Conservation (phyloP, 805 yeast species). For the Zygoascus biomembranicola region DNA sequence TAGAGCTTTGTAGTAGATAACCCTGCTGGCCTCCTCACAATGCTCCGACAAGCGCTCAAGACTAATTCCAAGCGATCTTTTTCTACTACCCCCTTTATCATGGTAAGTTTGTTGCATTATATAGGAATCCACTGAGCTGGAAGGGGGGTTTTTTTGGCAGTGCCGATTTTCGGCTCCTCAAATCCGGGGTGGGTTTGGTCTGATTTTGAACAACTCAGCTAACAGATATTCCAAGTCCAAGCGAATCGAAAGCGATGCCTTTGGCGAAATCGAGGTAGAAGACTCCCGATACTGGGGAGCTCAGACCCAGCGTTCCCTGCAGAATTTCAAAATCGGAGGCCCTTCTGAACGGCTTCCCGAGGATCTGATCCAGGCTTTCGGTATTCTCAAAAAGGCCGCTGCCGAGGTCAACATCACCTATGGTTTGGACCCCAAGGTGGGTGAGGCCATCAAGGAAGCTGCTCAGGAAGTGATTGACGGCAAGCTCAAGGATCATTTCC, state of each 20-base stretch:
- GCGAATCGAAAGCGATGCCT: constrained; percentile 90
- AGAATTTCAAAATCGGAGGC: constrained; percentile 95
- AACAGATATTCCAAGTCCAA: constrained; percentile 13
- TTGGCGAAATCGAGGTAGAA: constrained; percentile 92
- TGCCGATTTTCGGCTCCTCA: no score
- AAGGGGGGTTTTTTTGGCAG: no score
- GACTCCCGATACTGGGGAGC: constrained; percentile 93
- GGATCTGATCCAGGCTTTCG: constrained; percentile 87
- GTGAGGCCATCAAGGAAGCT: constrained; percentile 82
- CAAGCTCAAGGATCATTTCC: constrained; percentile 88
- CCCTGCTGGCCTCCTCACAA: background rate
- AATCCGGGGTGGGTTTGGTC: no score
- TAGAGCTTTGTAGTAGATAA: no score
- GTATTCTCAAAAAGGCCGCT: constrained; percentile 87
- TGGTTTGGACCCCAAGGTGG: constrained; percentile 81
- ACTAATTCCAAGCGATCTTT: background rate
- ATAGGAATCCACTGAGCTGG: no score
- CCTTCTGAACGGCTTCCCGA: constrained; percentile 82
- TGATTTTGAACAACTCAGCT: background rate
- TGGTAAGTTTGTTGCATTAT: background rate
- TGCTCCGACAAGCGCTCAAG: background rate
- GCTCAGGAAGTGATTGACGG: constrained; percentile 95
- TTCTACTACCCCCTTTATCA: background rate
- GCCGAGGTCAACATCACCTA: constrained; percentile 80
- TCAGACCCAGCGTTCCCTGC: constrained; percentile 83